Base-by-base conservation (phyloP, 1,284 basidiomycete genomes). In the Cutaneotrichosporon cyanovorans region DNA sequence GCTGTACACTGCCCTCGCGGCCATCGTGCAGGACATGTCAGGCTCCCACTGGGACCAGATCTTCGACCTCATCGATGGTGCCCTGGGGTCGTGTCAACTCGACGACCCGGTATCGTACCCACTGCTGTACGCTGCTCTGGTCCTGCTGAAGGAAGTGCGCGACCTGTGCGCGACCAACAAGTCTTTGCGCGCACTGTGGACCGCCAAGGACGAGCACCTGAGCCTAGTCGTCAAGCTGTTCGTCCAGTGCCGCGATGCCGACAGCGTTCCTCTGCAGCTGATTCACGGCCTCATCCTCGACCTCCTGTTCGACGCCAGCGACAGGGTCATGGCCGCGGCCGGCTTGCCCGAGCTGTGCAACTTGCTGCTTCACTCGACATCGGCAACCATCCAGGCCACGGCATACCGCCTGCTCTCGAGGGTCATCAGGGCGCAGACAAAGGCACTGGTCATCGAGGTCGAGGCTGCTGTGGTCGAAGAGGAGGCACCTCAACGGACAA, bases 21-120 rank as follows among this genome's bases (percentile, higher is more conserved):
- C 93, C 0, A 85, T 97, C 40, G 73, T 98, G 43, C 91, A 97
- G 66, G 85, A 82, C 59, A 76, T 96, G 0, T 75, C 80, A 5
- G 95, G 95, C 1, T 76, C 78, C 0, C 95, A 97, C 66, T 93
- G 93, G 87, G 86, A 90, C 42, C 79, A 91, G 38, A 82, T 95
- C 15, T 91, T 90, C 63, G 91, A 97, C 65, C 71, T 96, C 6
- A 68, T 95, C 18, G 89, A 95, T 66, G 85, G 79, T 45, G 90
- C 88, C 56, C 74, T 97, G 1, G 89, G 93, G 76, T 87, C 88
- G 53, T 51, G 75, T 66, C 78, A 80, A 0, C 73, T 89, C 16
- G 71, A 75, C 8, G 82, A 90, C 33, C 67, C 76, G 2, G 59
- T 69, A 1, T 80, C 80, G 0, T 75, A 87, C 30, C 77, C 82